A percentile compares a stretch with the other conserved stretches of the same genome.
Evolutionary conservation across 176 grass and related monocot genomes (phyloP).

Genomic region (Oryza coarctata): DNA sequence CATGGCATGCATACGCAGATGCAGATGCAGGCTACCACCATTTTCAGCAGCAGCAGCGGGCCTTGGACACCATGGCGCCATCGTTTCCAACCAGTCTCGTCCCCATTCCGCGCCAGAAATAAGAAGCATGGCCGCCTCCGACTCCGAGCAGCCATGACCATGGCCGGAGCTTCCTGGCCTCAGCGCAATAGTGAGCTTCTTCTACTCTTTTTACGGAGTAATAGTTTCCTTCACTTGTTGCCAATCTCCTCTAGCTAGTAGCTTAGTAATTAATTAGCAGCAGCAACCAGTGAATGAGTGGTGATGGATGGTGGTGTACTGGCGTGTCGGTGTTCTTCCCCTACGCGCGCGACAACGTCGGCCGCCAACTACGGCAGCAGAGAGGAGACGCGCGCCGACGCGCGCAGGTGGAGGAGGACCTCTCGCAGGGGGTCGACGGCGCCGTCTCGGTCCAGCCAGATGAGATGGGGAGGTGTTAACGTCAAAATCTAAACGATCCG

Average conservation of each 20-base stretch:
- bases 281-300: too few species aligned
- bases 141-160: not conserved
- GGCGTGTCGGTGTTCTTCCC: slow-evolving; percentile 72
- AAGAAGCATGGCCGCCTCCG: not conserved
- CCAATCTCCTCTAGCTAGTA: too few species aligned
- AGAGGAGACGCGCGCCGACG: slow-evolving; percentile 61
- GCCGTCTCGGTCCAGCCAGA: slow-evolving; percentile 56
- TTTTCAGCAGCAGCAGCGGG: not conserved
- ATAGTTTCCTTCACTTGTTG: too few species aligned
- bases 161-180: not conserved
- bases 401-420: slow-evolving; percentile 61
- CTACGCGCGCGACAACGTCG: slow-evolving; percentile 82
- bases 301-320: not conserved
- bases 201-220: too few species aligned
- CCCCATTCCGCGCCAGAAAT: not conserved
- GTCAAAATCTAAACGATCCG: too few species aligned
- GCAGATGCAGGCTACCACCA: not conserved
- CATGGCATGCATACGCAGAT: not conserved
- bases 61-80: not conserved
- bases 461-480: too few species aligned
- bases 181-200: not conserved
- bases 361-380: slow-evolving; percentile 54
- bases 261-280: too few species aligned
- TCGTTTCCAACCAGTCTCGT: too few species aligned
- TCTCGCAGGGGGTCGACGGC: slow-evolving; percentile 52